Evolutionary conservation across 352 stramenopile genomes (phyloP).

Genomic region (Globisporangium yorkense): DNA sequence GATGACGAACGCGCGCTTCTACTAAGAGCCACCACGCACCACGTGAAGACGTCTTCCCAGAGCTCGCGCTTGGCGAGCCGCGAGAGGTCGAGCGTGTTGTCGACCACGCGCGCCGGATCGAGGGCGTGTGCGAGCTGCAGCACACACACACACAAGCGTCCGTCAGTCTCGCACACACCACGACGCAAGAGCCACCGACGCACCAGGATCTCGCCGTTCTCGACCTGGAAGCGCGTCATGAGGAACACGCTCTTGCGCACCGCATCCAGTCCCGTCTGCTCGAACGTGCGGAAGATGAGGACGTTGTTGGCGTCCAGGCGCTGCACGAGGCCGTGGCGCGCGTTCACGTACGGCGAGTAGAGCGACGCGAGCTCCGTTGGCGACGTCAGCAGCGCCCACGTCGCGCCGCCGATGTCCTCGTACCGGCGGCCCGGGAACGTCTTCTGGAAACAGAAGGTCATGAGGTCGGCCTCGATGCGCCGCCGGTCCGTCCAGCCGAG

Average conservation of each 20-base stretch:
- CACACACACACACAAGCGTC: neutral
- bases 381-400: conserved; percentile 26
- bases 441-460: conserved; percentile 42
- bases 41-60: conserved; percentile 35
- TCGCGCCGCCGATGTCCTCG: conserved; percentile 20
- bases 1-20: too few species aligned
- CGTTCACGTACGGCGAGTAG: conserved; percentile 41
- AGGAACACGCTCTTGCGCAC: conserved; percentile 38
- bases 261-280: conserved; percentile 32
- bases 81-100: conserved; percentile 27
- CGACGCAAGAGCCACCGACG: neutral
- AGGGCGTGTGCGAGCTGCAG: conserved; percentile 18
- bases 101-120: conserved; percentile 30
- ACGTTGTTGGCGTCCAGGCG: conserved; percentile 36
- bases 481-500: conserved; percentile 40
- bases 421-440: conserved; percentile 23
- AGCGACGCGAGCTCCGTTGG: conserved; percentile 20
- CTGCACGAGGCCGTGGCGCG: conserved; percentile 27
- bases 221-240: conserved; percentile 40
- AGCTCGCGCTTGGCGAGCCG: conserved; percentile 35
- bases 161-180: neutral
- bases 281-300: conserved; percentile 32
- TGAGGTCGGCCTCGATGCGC: conserved; percentile 15
- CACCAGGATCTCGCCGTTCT: conserved; percentile 30
- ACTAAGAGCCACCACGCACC: conserved; percentile 12